A percentile compares a stretch with the other conserved stretches of the same genome.
These are phyloP conservation scores for Euphrasia arctica DNA, from an alignment of 305 asterid species.

Conservation along the genomic window DNA sequence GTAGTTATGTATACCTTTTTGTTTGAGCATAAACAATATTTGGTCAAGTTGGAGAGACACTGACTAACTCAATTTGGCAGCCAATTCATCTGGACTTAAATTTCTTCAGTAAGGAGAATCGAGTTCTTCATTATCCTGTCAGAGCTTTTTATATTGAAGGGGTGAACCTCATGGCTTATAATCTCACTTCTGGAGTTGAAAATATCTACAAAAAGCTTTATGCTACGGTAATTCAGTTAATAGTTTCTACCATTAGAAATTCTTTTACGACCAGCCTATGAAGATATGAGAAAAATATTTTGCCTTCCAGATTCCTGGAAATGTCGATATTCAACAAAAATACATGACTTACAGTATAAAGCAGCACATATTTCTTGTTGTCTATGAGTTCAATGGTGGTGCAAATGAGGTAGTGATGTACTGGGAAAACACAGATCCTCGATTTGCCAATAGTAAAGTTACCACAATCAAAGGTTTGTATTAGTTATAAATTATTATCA, in stretches of 20 bases:
- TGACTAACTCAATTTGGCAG: conserved; percentile 52
- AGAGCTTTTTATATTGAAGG: conserved; percentile 94
- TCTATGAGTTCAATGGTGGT: conserved; percentile 72
- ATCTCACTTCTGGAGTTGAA: conserved; percentile 87
- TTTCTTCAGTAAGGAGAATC: conserved; percentile 84
- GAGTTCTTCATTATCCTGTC: conserved; percentile 97
- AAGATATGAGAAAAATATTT: conserved; percentile 31
- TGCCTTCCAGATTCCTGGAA: conserved; percentile 78
- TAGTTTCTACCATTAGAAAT: conserved; percentile 27
- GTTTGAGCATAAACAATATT: conserved; percentile 12
- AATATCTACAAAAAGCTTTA: conserved; percentile 89
- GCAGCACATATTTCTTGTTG: conserved; percentile 84
- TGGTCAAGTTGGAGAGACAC: conserved; percentile 24
- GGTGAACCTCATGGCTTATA: conserved; percentile 88
- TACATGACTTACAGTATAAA: conserved; percentile 73
- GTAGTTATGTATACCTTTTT: conserved; percentile 44
- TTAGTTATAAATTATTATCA: conserved; percentile 27
- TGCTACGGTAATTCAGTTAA: conserved; percentile 55
- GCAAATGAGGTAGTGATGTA: conserved; percentile 82
- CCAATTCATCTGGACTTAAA: conserved; percentile 93
- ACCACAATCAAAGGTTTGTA: conserved; percentile 75
- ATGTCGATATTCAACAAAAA: conserved; percentile 78
- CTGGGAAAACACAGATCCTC: conserved; percentile 95
- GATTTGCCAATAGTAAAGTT: conserved; percentile 76
- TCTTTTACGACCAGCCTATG: conserved; percentile 25